These are phyloP conservation scores for Smithsoniella earleae DNA, from an alignment of 163 green algal species.

Conservation along the genomic window DNA sequence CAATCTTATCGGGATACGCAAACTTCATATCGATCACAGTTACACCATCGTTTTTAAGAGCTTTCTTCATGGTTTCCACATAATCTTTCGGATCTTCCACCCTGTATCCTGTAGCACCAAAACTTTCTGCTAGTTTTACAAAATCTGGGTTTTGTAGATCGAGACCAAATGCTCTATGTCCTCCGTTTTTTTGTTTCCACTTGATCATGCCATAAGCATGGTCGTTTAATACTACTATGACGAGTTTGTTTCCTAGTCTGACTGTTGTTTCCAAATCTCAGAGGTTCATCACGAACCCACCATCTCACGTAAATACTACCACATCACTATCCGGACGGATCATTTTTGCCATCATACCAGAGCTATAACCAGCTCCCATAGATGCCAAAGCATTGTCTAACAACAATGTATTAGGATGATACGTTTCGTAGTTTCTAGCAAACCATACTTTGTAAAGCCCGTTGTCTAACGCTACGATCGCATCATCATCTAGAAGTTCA, in stretches of 20 bases:
- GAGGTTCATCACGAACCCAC: too few species aligned
- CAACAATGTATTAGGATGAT: conserved; percentile 44
- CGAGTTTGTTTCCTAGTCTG: too few species aligned
- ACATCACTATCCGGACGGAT: too few species aligned
- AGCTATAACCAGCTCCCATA: too few species aligned
- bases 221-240: too few species aligned
- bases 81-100: conserved; percentile 30
- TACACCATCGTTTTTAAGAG: conserved; percentile 33
- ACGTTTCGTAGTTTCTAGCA: conserved; percentile 36
- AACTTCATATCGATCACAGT: conserved; percentile 42
- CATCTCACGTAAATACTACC: too few species aligned
- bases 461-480: conserved; percentile 42
- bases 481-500: conserved; percentile 36
- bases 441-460: conserved; percentile 43
- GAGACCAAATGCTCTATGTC: conserved; percentile 37
- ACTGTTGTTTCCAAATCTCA: too few species aligned
- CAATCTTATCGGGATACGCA: conserved; percentile 34
- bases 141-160: conserved; percentile 45
- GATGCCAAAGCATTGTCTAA: too few species aligned
- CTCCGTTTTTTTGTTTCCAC: conserved; percentile 41
- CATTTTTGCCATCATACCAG: too few species aligned
- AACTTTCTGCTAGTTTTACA: conserved; percentile 39
- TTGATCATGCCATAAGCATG: too few species aligned
- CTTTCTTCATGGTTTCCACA: conserved; percentile 33
- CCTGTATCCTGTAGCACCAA: conserved; percentile 37